Evolutionary conservation across 192 early-diverging fungal species (phyloP).

Genomic region (Physocladia obscura): DNA sequence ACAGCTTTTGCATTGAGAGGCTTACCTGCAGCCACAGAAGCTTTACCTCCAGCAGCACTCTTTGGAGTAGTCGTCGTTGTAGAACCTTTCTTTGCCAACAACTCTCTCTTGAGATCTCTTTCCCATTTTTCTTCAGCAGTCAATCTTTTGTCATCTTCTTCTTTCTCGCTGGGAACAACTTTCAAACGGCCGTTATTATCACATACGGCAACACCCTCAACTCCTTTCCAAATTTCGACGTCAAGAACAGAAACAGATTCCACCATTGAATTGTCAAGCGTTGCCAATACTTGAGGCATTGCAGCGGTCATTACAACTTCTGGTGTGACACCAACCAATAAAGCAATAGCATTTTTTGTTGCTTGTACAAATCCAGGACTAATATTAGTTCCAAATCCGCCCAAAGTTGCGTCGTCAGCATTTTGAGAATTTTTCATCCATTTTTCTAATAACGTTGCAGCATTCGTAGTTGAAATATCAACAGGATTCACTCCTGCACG

Average conservation of each 20-base stretch:
- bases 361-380: slow-evolving; percentile 56
- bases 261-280: slow-evolving; percentile 49
- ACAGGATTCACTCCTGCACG: slow-evolving; percentile 67
- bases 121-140: slow-evolving; percentile 79
- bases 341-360: slow-evolving; percentile 60
- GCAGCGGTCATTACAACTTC: slow-evolving; percentile 49
- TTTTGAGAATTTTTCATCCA: slow-evolving; percentile 6
- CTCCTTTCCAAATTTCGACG: slow-evolving; percentile 69
- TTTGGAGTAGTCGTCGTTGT: slow-evolving; percentile 19
- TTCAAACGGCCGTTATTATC: slow-evolving; percentile 40
- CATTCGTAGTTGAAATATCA: slow-evolving; percentile 51
- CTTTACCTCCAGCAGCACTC: background rate
- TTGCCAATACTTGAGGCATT: slow-evolving; percentile 45
- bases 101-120: slow-evolving; percentile 68
- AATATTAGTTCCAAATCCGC: slow-evolving; percentile 39
- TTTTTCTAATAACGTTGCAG: background rate
- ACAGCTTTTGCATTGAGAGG: slow-evolving; percentile 45
- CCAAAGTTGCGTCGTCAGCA: slow-evolving; percentile 13
- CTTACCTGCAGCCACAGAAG: slow-evolving; percentile 15
- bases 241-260: slow-evolving; percentile 58
- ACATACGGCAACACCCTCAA: slow-evolving; percentile 65
- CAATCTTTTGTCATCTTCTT: background rate
- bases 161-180: background rate
- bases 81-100: slow-evolving; percentile 63
- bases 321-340: slow-evolving; percentile 62